Evolutionary conservation across 495 filamentous ascomycete species (phyloP).

Genomic region (Pseudevernia furfuracea): DNA sequence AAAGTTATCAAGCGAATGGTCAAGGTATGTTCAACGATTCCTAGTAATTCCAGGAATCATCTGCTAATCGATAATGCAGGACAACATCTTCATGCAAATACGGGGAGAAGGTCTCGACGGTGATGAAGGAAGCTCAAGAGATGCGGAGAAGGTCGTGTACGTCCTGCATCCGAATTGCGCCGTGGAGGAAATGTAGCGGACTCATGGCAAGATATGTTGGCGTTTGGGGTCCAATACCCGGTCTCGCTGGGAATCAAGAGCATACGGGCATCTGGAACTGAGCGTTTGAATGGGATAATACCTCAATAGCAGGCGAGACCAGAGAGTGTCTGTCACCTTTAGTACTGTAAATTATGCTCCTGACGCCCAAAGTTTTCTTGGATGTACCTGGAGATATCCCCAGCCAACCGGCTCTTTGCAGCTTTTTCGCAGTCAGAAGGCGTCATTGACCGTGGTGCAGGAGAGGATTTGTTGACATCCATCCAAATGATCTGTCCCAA

Average conservation of each 20-base stretch:
- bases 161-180: conserved; percentile 93
- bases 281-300: background rate
- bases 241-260: background rate
- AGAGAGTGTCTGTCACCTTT: background rate
- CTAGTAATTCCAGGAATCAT: no score
- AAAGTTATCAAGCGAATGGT: conserved; percentile 96
- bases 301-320: background rate
- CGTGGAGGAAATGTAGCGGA: conserved; percentile 53
- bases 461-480: no score
- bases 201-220: background rate
- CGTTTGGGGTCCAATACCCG: background rate
- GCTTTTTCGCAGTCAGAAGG: no score
- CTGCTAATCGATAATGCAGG: conserved; percentile 40
- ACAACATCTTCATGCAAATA: conserved; percentile 87
- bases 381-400: no score
- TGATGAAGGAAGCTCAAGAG: conserved; percentile 39
- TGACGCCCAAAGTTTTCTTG: background rate
- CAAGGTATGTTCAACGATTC: conserved; percentile 57
- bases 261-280: background rate
- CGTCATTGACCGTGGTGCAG: no score
- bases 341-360: background rate
- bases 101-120: conserved; percentile 71
- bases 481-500: no score
- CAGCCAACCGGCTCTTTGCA: no score
- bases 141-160: conserved; percentile 58